phyloP scores from a whole-genome alignment of 1,284 basidiomycete genomes.

The Ustilago trichophora region DNA sequence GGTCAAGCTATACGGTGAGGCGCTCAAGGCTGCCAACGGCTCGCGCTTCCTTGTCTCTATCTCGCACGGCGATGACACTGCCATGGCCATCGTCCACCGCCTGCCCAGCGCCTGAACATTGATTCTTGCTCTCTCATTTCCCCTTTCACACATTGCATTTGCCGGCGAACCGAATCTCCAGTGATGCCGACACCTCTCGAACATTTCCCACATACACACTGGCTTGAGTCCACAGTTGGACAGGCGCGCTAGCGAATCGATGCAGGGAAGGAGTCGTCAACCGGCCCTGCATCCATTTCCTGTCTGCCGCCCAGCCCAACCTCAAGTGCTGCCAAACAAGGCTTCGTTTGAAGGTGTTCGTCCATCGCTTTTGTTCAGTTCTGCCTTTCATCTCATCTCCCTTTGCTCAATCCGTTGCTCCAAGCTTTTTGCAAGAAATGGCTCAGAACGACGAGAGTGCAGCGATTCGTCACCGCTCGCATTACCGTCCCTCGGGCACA shows the following conservation, averaged over 20 bases:
- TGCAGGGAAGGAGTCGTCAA: conserved; percentile 48
- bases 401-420: neutral
- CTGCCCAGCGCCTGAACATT: conserved; percentile 30
- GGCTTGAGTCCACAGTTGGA: conserved; percentile 39
- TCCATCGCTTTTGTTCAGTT: neutral
- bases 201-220: neutral
- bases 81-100: conserved; percentile 59
- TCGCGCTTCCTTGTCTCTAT: conserved; percentile 88
- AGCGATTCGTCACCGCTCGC: conserved; percentile 46
- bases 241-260: conserved; percentile 15
- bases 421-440: neutral
- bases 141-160: conserved; percentile 12
- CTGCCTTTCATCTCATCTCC: conserved; percentile 5
- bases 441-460: conserved; percentile 2
- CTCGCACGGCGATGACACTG: conserved; percentile 73
- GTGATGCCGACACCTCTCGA: neutral
- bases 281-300: conserved; percentile 20
- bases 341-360: conserved; percentile 3
- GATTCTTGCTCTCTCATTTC: neutral
- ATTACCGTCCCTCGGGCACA: neutral
- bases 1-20: conserved; percentile 75
- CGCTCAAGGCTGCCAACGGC: conserved; percentile 68
- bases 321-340: conserved; percentile 13
- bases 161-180: neutral
- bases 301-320: conserved; percentile 24